Evolutionary conservation across 2,329 filamentous ascomycete genomes (phyloP).

Genomic region (Diaporthe ilicicola): DNA sequence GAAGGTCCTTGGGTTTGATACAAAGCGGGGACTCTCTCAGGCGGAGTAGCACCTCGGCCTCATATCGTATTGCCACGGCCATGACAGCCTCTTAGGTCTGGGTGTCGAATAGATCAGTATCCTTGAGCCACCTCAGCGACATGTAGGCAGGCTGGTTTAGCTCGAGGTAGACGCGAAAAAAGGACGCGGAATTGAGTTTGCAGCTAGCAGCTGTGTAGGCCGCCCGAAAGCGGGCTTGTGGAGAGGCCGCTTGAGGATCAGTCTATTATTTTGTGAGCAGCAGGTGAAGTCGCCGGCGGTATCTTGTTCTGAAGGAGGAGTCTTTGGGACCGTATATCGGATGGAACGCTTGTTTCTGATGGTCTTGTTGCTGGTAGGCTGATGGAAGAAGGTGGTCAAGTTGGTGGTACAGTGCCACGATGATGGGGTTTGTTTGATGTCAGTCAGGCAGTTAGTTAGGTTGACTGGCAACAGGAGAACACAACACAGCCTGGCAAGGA

Average conservation of each 20-base stretch:
- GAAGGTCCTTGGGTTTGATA: slow-evolving; percentile 79
- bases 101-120: neutral
- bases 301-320: neutral
- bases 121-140: slow-evolving; percentile 7
- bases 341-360: neutral
- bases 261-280: neutral
- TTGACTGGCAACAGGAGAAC: neutral
- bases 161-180: neutral
- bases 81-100: slow-evolving; percentile 20
- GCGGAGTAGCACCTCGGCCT: slow-evolving; percentile 77
- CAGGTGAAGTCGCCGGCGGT: neutral
- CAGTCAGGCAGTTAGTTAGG: neutral
- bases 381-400: neutral
- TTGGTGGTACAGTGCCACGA: slow-evolving; percentile 5
- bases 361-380: neutral
- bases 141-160: neutral
- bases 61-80: slow-evolving; percentile 71
- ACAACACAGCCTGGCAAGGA: neutral
- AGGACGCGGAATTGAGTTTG: slow-evolving; percentile 5
- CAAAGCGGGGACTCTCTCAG: slow-evolving; percentile 86
- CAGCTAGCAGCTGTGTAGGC: slow-evolving; percentile 14
- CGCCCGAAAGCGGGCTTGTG: slow-evolving; percentile 23
- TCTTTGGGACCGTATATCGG: neutral
- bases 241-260: slow-evolving; percentile 3
- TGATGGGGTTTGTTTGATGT: slow-evolving; percentile 1